A percentile compares a stretch with the other conserved stretches of the same genome.
Evolutionary conservation across 345 rosid genomes (phyloP).

Genomic region (Hevea brasiliensis): DNA sequence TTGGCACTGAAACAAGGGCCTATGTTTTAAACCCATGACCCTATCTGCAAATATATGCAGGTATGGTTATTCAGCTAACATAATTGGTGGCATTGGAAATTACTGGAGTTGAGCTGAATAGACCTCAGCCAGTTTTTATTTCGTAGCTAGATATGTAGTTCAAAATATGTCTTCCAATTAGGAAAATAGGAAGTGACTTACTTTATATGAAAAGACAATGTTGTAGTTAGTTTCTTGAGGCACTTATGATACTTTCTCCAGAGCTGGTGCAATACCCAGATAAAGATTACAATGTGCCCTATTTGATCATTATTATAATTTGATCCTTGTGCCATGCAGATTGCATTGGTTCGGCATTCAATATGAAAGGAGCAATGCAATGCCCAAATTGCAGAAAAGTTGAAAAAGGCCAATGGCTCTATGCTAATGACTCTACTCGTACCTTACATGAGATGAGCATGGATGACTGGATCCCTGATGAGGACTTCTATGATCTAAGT

Average conservation of each 20-base stretch:
- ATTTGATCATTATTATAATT: not conserved
- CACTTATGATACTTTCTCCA: not conserved
- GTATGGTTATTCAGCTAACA: too few species aligned
- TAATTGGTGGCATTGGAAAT: too few species aligned
- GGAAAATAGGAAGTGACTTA: not conserved
- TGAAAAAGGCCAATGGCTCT: conserved; percentile 78
- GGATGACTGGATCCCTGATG: conserved; percentile 65
- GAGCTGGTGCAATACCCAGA: not conserved
- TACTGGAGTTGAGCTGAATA: too few species aligned
- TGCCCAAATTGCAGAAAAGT: conserved; percentile 76
- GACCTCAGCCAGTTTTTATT: too few species aligned
- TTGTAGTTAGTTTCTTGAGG: not conserved
- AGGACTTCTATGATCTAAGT: conserved; percentile 48
- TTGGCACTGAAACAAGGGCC: too few species aligned
- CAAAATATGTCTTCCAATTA: not conserved
- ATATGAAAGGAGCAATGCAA: conserved; percentile 78
- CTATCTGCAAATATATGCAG: too few species aligned
- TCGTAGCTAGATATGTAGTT: not conserved
- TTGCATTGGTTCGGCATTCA: conserved; percentile 83
- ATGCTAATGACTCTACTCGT: conserved; percentile 55
- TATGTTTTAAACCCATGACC: too few species aligned
- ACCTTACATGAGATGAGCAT: conserved; percentile 50
- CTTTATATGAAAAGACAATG: not conserved
- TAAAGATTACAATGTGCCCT: not conserved
- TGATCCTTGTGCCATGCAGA: conserved; percentile 37